Percentiles rank a stretch among this genome's conserved stretches.
phyloP scores from a whole-genome alignment of 495 filamentous ascomycete genomes.

The Penicillium malachiteum region DNA sequence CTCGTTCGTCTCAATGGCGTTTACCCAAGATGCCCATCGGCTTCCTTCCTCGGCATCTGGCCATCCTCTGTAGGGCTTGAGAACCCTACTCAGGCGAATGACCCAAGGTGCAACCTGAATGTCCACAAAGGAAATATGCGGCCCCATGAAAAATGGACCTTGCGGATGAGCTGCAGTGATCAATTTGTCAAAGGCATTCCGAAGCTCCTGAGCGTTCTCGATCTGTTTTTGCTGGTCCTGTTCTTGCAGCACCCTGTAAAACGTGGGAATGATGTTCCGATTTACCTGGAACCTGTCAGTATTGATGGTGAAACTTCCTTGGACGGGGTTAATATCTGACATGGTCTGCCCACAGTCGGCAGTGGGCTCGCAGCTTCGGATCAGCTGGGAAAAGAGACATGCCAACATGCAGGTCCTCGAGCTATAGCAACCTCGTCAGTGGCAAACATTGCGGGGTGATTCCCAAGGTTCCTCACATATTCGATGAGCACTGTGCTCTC shows the following conservation, averaged over 20 bases:
- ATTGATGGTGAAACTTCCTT: not conserved
- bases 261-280: conserved; percentile 74
- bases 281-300: conserved; percentile 62
- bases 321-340: conserved; percentile 43
- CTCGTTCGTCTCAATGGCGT: conserved; percentile 75
- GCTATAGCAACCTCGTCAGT: conserved; percentile 38
- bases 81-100: conserved; percentile 68
- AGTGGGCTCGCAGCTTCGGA: conserved; percentile 70
- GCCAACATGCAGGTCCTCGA: conserved; percentile 73
- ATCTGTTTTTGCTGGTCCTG: conserved; percentile 65
- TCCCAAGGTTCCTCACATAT: conserved; percentile 58
- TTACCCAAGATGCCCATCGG: conserved; percentile 74
- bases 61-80: conserved; percentile 81
- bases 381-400: conserved; percentile 60
- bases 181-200: conserved; percentile 66
- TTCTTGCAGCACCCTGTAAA: conserved; percentile 75
- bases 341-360: conserved; percentile 85
- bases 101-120: conserved; percentile 89
- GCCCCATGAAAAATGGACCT: conserved; percentile 83
- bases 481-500: conserved; percentile 88
- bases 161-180: conserved; percentile 65
- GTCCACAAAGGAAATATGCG: conserved; percentile 73
- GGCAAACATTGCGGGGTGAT: not conserved
- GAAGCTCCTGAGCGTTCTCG: conserved; percentile 62
- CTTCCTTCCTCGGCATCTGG: conserved; percentile 65